Conservation (phyloP, 768 basidiomycete species). For the Lepiota venenata region DNA sequence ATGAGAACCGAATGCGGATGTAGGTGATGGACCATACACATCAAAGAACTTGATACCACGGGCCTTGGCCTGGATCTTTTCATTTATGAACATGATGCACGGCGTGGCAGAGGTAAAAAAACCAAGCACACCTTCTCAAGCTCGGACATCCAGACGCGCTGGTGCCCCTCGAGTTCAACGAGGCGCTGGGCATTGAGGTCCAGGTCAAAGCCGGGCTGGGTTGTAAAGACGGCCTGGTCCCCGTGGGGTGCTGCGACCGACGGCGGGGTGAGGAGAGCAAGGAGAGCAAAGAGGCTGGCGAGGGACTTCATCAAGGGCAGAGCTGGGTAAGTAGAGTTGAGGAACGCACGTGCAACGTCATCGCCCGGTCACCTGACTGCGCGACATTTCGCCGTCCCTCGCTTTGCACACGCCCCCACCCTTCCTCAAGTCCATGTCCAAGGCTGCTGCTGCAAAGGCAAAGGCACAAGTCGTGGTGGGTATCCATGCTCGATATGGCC, state of each 20-base stretch:
- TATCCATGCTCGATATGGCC: conserved; percentile 15
- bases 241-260: conserved; percentile 26
- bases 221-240: conserved; percentile 31
- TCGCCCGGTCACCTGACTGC: conserved; percentile 12
- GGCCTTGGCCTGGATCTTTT: conserved; percentile 73
- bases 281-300: conserved; percentile 39
- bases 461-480: conserved; percentile 77
- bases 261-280: conserved; percentile 37
- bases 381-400: neutral
- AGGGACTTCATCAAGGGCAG: conserved; percentile 46
- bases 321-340: too few species aligned
- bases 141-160: conserved; percentile 82
- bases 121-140: conserved; percentile 69
- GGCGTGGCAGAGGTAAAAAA: neutral
- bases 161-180: conserved; percentile 68
- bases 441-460: conserved; percentile 51
- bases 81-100: conserved; percentile 2
- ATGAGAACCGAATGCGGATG: conserved; percentile 13
- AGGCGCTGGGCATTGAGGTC: conserved; percentile 72
- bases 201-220: conserved; percentile 60
- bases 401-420: neutral
- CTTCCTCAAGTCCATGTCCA: conserved; percentile 53
- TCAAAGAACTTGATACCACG: conserved; percentile 85
- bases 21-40: conserved; percentile 45
- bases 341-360: conserved; percentile 5